phyloP scores from a whole-genome alignment of 208 protist genomes.

The Trypanosoma caninum region DNA sequence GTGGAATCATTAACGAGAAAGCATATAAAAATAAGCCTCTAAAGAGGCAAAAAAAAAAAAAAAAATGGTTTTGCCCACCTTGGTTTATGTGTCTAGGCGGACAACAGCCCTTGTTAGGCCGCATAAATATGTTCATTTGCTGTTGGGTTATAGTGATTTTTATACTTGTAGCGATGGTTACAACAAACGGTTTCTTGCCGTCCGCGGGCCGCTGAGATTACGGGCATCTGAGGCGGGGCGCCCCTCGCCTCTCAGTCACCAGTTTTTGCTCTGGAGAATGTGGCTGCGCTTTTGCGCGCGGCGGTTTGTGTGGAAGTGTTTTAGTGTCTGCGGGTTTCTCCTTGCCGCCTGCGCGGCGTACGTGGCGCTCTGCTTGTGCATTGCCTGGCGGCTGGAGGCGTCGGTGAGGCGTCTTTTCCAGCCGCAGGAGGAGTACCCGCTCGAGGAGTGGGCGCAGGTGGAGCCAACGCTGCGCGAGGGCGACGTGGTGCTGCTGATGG shows the following conservation, averaged over 20 bases:
- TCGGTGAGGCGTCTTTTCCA: constrained; percentile 36
- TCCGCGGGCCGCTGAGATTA: background rate
- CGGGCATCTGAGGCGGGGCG: too few relatives aligned
- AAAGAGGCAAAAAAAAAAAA: background rate
- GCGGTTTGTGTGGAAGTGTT: constrained; percentile 15
- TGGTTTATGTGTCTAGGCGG: background rate
- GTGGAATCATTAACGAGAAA: background rate
- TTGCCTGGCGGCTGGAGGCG: constrained; percentile 31
- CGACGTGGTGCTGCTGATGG: constrained; percentile 74
- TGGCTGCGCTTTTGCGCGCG: constrained; percentile 16
- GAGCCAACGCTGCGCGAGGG: constrained; percentile 73
- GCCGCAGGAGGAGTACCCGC: constrained; percentile 41
- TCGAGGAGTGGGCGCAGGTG: constrained; percentile 64
- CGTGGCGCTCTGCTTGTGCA: constrained; percentile 29
- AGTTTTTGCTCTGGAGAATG: background rate
- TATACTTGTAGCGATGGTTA: background rate
- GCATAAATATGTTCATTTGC: background rate
- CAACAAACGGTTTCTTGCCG: background rate
- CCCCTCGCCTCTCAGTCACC: too few relatives aligned
- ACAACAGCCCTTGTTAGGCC: background rate
- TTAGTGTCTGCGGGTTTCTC: constrained; percentile 18
- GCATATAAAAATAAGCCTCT: background rate
- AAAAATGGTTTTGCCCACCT: background rate
- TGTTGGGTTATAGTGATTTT: background rate
- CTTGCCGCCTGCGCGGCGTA: constrained; percentile 26